Conservation (phyloP, 768 basidiomycete species). For the Stropharia rugosoannulata region DNA sequence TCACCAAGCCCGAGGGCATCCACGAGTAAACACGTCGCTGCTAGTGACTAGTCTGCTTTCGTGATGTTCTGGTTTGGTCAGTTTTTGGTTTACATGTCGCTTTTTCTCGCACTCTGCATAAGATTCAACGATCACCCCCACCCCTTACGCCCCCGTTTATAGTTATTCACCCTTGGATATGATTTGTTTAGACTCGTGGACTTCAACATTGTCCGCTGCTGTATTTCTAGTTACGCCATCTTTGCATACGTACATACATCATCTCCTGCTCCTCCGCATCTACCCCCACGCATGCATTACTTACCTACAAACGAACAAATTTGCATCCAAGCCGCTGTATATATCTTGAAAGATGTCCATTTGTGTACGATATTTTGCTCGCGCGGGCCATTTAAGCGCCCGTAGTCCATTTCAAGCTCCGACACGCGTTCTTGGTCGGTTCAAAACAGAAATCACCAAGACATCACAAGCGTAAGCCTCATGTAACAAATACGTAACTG, state of each 20-base stretch:
- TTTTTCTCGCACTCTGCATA: conserved; percentile 3
- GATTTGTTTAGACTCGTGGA: conserved; percentile 9
- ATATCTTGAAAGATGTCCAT: no score
- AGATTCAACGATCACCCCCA: conserved; percentile 20
- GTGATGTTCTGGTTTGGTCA: background rate
- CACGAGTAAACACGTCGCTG: conserved; percentile 35
- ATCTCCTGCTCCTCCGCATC: background rate
- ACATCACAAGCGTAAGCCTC: no score
- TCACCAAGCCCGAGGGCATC: conserved; percentile 63
- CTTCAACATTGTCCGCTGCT: conserved; percentile 19
- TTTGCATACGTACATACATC: background rate
- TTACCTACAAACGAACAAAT: no score
- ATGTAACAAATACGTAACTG: no score
- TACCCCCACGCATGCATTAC: background rate
- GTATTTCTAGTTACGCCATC: conserved; percentile 15
- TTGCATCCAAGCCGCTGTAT: no score
- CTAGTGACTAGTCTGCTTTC: background rate
- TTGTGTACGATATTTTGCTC: no score
- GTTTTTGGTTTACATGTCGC: background rate
- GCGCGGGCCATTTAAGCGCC: no score
- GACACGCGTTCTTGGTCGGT: no score
- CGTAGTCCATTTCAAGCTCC: no score
- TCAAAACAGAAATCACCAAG: no score
- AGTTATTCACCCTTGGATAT: conserved; percentile 10
- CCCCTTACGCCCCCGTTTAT: no score